Percentiles rank a stretch among this genome's conserved stretches.
Conservation (phyloP, 345 rosid species). For the Gynandropsis gynandra region DNA sequence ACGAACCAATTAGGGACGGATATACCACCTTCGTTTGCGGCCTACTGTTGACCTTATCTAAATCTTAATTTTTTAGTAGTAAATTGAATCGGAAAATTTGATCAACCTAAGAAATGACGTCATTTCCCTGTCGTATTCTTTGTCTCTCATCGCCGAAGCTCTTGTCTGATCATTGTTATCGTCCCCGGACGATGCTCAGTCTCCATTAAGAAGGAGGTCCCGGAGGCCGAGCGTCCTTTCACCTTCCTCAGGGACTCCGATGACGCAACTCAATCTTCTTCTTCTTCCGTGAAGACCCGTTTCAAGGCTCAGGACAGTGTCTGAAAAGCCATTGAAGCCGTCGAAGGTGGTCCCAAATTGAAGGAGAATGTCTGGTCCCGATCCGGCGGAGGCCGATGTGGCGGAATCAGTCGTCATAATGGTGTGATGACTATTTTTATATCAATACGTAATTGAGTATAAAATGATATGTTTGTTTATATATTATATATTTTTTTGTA, state of each 20-base stretch:
- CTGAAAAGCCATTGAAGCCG: slow-evolving; percentile 62
- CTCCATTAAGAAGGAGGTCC: slow-evolving; percentile 58
- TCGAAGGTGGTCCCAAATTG: slow-evolving; percentile 56
- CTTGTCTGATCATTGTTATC: no score
- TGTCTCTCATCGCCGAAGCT: no score
- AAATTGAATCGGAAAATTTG: no score
- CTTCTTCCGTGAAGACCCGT: slow-evolving; percentile 54
- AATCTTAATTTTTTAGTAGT: no score
- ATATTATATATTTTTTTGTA: no score
- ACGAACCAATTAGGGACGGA: no score
- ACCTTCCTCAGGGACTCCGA: slow-evolving; percentile 69
- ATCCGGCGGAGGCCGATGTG: slow-evolving; percentile 97
- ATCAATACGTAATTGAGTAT: no score
- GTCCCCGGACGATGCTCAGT: slow-evolving; percentile 33
- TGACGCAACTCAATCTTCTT: slow-evolving; percentile 26
- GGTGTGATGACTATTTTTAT: slow-evolving; percentile 95
- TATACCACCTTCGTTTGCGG: no score
- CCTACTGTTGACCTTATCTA: no score
- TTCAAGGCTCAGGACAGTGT: slow-evolving; percentile 85
- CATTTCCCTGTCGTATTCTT: no score
- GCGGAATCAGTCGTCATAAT: slow-evolving; percentile 92
- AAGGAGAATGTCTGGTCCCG: slow-evolving; percentile 98
- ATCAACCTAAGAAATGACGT: no score
- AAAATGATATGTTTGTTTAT: no score
- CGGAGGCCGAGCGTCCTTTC: slow-evolving; percentile 57